phyloP scores from a whole-genome alignment of 345 rosid species.

The Clausena lansium region DNA sequence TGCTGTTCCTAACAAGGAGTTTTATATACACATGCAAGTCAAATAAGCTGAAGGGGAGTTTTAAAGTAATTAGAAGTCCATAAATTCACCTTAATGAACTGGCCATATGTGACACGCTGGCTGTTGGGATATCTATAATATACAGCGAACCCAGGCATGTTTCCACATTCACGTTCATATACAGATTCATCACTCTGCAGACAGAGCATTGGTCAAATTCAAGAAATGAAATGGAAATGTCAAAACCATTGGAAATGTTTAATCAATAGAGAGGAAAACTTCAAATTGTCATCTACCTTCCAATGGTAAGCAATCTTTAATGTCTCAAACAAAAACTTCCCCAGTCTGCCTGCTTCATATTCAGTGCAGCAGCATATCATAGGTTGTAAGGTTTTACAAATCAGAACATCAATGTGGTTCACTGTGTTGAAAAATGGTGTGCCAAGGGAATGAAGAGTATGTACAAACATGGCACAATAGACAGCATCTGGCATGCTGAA shows the following conservation, averaged over 20 bases:
- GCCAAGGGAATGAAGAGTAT: constrained; percentile 94
- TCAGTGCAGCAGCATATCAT: constrained; percentile 99
- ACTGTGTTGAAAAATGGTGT: constrained; percentile 98
- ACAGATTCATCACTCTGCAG: constrained; percentile 90
- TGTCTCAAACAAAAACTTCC: constrained; percentile 90
- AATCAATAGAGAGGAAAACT: neutral
- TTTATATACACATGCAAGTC: neutral
- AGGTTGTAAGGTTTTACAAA: constrained; percentile 96
- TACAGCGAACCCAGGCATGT: constrained; percentile 99
- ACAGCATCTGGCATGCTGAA: constrained; percentile 99
- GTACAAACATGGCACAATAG: constrained; percentile 98
- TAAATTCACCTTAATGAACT: constrained; percentile 87
- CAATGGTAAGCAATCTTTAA: constrained; percentile 92
- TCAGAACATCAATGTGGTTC: constrained; percentile 95
- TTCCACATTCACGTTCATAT: constrained; percentile 94
- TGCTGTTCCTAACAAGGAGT: neutral
- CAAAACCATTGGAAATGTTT: neutral
- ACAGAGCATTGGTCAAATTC: constrained; percentile 16
- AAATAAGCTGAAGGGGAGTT: neutral
- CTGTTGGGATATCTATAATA: constrained; percentile 94
- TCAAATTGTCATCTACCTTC: constrained; percentile 57
- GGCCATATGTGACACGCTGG: constrained; percentile 97
- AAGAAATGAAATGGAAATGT: constrained; percentile 4
- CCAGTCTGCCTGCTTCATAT: constrained; percentile 96
- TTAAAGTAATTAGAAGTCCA: neutral